These are phyloP conservation scores for Peronospora belbahrii DNA, from an alignment of 352 stramenopile genomes.

Conservation along the genomic window DNA sequence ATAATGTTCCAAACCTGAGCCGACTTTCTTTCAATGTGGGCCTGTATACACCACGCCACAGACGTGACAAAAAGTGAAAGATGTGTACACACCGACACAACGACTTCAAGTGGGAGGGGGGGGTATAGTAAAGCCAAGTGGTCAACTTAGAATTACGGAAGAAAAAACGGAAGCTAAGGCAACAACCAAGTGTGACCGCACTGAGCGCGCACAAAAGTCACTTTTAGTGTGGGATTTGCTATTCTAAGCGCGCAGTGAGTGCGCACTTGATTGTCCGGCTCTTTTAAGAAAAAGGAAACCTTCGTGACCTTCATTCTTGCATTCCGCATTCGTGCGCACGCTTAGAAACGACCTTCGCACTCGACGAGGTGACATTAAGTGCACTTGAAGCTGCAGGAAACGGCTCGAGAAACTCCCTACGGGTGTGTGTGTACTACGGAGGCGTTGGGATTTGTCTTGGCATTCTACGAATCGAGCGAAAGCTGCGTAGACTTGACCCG, in stretches of 20 bases:
- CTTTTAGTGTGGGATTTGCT: conserved; percentile 26
- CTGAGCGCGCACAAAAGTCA: background rate
- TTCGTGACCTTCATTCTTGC: conserved; percentile 24
- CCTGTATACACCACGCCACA: conserved; percentile 18
- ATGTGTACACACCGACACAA: conserved; percentile 4
- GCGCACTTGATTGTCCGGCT: conserved; percentile 12
- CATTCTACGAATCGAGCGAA: conserved; percentile 33
- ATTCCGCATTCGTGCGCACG: conserved; percentile 21
- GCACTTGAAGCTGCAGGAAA: conserved; percentile 16
- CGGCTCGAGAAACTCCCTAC: conserved; percentile 18
- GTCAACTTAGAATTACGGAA: conserved; percentile 19
- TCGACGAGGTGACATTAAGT: conserved; percentile 17
- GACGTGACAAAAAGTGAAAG: conserved; percentile 3
- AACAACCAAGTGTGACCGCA: conserved; percentile 8
- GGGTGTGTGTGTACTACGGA: conserved; percentile 2
- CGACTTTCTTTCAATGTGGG: conserved; percentile 4
- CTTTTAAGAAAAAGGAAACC: conserved; percentile 20
- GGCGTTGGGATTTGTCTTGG: conserved; percentile 12
- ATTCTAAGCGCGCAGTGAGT: conserved; percentile 16
- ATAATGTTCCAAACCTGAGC: background rate
- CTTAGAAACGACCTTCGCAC: conserved; percentile 19
- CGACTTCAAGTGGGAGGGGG: conserved; percentile 21
- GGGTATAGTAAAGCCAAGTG: conserved; percentile 18
- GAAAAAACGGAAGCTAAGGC: conserved; percentile 22
- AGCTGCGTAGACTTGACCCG: conserved; percentile 28